Evolutionary conservation across 2,329 filamentous ascomycete genomes (phyloP).

Genomic region (Neonectria neomacrospora): DNA sequence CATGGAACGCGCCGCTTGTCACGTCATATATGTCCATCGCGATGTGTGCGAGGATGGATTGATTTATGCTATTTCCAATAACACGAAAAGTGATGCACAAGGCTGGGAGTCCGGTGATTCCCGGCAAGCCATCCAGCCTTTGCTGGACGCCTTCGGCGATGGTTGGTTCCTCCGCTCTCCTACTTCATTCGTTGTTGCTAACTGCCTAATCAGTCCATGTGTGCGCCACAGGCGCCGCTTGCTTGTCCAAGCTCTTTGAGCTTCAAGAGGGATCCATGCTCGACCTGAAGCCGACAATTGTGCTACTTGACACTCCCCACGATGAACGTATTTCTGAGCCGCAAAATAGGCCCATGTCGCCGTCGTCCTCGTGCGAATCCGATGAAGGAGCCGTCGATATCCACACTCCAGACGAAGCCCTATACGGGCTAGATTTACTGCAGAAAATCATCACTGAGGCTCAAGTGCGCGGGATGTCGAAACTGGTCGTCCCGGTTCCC

Average conservation of each 20-base stretch:
- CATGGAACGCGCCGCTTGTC: slow-evolving; percentile 68
- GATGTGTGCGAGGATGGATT: slow-evolving; percentile 60
- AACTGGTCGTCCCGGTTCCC: slow-evolving; percentile 66
- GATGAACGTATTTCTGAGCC: slow-evolving; percentile 58
- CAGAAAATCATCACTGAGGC: slow-evolving; percentile 69
- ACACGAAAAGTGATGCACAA: slow-evolving; percentile 31
- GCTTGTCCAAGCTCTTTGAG: slow-evolving; percentile 63
- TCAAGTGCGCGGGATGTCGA: slow-evolving; percentile 65
- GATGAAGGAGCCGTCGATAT: slow-evolving; percentile 52
- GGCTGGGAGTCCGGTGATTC: slow-evolving; percentile 55
- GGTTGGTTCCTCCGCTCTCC: slow-evolving; percentile 51
- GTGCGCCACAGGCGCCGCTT: slow-evolving; percentile 64
- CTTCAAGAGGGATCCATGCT: slow-evolving; percentile 63
- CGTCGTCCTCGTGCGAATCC: slow-evolving; percentile 57
- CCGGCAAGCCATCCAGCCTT: slow-evolving; percentile 58
- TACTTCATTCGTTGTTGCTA: slow-evolving; percentile 30
- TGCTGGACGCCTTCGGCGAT: slow-evolving; percentile 66
- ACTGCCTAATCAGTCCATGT: slow-evolving; percentile 59
- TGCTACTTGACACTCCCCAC: slow-evolving; percentile 67
- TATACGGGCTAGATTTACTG: slow-evolving; percentile 66
- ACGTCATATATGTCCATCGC: slow-evolving; percentile 71
- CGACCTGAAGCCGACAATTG: slow-evolving; percentile 66
- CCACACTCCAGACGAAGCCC: slow-evolving; percentile 58
- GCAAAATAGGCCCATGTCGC: slow-evolving; percentile 50
- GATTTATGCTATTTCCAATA: slow-evolving; percentile 44